Evolutionary conservation across 179 eudicot species (phyloP).

Genomic region (Spergularia azorica): DNA sequence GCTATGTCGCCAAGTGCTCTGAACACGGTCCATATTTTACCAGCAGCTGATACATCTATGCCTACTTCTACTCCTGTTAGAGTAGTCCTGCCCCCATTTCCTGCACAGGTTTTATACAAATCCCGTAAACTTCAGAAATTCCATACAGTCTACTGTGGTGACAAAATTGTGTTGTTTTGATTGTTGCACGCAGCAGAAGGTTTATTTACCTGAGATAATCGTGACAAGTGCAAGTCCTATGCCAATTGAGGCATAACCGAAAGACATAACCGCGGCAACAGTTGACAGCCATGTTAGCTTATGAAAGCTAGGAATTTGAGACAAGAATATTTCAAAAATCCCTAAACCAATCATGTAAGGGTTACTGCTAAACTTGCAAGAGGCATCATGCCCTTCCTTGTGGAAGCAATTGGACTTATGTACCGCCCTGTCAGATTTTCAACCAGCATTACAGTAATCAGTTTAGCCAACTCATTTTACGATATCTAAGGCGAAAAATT

Average conservation of each 20-base stretch:
- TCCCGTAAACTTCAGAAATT: not conserved
- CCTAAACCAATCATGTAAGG: conserved; percentile 49
- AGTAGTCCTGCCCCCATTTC: conserved; percentile 37
- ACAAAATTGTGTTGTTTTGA: no score
- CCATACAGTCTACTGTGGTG: not conserved
- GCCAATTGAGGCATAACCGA: conserved; percentile 46
- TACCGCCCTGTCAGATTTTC: conserved; percentile 34
- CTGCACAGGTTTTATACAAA: conserved; percentile 17
- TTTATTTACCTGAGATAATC: conserved; percentile 33
- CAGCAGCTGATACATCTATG: conserved; percentile 32
- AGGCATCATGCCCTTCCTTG: conserved; percentile 29
- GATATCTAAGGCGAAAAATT: not conserved
- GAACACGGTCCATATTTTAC: conserved; percentile 42
- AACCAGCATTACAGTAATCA: not conserved
- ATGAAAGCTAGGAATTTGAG: conserved; percentile 47
- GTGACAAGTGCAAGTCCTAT: conserved; percentile 39
- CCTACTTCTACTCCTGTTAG: conserved; percentile 46
- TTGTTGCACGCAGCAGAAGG: not conserved
- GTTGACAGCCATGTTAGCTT: conserved; percentile 46
- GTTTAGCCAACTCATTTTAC: no score
- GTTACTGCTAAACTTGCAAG: conserved; percentile 37
- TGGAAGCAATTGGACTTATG: conserved; percentile 49
- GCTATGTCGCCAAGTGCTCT: conserved; percentile 51
- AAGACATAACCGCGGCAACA: conserved; percentile 52
- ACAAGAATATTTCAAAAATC: conserved; percentile 41